These are phyloP conservation scores for Nothomitra cinnamomea DNA, from an alignment of 2,329 filamentous ascomycete genomes.

Conservation along the genomic window DNA sequence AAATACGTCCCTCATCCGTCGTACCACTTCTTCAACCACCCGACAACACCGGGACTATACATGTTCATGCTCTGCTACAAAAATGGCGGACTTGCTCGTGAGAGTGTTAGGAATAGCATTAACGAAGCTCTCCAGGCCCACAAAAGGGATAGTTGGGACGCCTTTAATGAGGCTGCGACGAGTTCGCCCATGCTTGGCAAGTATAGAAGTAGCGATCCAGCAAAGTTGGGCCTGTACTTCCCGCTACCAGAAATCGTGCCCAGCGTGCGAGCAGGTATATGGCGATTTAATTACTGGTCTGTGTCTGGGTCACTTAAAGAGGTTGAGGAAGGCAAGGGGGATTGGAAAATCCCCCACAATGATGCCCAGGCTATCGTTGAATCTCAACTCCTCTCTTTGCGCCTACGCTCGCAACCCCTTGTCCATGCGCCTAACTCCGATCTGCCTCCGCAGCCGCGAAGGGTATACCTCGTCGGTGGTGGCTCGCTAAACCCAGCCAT, in stretches of 20 bases:
- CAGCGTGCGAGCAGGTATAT: conserved; percentile 71
- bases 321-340: conserved; percentile 20
- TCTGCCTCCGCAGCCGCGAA: conserved; percentile 67
- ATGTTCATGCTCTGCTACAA: conserved; percentile 99
- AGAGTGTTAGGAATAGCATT: conserved; percentile 71
- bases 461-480: conserved; percentile 88
- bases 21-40: conserved; percentile 98
- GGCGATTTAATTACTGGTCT: conserved; percentile 53
- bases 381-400: conserved; percentile 83
- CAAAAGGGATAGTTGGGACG: conserved; percentile 46
- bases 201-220: conserved; percentile 33
- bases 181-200: conserved; percentile 53
- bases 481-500: conserved; percentile 83
- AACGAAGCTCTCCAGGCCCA: conserved; percentile 32
- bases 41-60: conserved; percentile 74
- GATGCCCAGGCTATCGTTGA: conserved; percentile 82
- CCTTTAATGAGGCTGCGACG: conserved; percentile 60
- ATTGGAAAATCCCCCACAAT: conserved; percentile 40
- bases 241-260: conserved; percentile 90
- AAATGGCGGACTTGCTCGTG: conserved; percentile 85
- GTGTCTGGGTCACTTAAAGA: conserved; percentile 34
- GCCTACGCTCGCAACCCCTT: conserved; percentile 64
- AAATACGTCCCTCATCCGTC: conserved; percentile 74
- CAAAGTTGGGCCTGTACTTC: conserved; percentile 88
- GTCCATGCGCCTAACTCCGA: conserved; percentile 38